A percentile compares a stretch with the other conserved stretches of the same genome.
These are phyloP conservation scores for Eleusine indica DNA, from an alignment of 176 grass and related monocot genomes.

Conservation along the genomic window DNA sequence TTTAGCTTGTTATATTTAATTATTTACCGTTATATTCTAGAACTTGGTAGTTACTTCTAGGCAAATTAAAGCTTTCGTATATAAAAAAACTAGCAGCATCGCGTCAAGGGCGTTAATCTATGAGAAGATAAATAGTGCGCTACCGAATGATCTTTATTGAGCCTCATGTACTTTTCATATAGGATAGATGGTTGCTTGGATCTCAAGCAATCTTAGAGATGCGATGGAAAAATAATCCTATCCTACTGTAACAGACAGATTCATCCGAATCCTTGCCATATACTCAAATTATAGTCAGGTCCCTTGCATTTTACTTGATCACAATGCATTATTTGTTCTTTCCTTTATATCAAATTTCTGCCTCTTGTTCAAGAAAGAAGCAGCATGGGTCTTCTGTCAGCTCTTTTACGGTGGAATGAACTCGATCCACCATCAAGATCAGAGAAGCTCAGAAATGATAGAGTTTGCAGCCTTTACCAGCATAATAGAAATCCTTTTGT, in stretches of 20 bases:
- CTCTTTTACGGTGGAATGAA: slow-evolving; percentile 71
- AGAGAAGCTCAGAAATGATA: slow-evolving; percentile 65
- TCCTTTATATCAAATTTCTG: slow-evolving; percentile 21
- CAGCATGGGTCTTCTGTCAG: slow-evolving; percentile 75
- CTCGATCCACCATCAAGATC: slow-evolving; percentile 69
- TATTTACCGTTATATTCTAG: neutral
- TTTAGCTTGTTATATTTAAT: slow-evolving; percentile 3
- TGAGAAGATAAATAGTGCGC: neutral
- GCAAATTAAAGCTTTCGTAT: neutral
- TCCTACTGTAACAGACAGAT: slow-evolving; percentile 35
- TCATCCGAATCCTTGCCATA: slow-evolving; percentile 65
- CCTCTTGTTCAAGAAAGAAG: slow-evolving; percentile 47
- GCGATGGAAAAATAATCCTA: neutral
- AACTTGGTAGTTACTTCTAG: neutral
- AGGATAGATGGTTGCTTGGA: neutral
- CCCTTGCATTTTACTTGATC: neutral
- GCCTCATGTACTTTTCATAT: neutral
- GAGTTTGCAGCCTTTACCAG: slow-evolving; percentile 70
- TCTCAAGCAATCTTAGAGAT: neutral
- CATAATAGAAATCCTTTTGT: slow-evolving; percentile 84
- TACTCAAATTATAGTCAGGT: neutral
- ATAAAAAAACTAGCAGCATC: neutral
- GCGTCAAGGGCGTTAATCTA: neutral
- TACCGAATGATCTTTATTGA: neutral
- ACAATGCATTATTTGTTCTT: neutral